Evolutionary conservation across 176 grass and related monocot genomes (phyloP).

Genomic region (Canna indica): DNA sequence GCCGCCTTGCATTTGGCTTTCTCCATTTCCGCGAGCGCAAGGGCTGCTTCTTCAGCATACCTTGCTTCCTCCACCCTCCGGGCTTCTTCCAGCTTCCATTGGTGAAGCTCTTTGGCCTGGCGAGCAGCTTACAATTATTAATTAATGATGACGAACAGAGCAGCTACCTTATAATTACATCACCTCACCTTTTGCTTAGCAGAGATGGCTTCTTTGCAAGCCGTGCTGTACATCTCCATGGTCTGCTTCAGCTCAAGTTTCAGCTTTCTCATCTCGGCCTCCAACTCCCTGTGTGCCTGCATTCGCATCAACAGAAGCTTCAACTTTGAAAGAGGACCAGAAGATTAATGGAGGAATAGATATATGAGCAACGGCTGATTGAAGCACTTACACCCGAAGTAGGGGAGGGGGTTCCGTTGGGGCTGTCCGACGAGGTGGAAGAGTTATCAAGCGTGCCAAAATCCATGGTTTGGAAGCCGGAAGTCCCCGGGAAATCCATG

Average conservation of each 20-base stretch:
- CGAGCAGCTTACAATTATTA: not conserved
- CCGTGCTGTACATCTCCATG: constrained; percentile 93
- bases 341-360: no score
- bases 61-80: constrained; percentile 56
- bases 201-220: constrained; percentile 76
- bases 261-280: constrained; percentile 74
- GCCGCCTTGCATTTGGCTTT: constrained; percentile 67
- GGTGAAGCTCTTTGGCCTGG: constrained; percentile 58
- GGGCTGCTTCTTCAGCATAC: constrained; percentile 56
- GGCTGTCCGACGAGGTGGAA: constrained; percentile 14
- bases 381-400: constrained; percentile 32
- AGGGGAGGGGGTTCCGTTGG: constrained; percentile 36
- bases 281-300: constrained; percentile 44
- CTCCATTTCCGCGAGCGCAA: constrained; percentile 59
- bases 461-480: constrained; percentile 46
- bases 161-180: no score
- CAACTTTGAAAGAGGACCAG: no score
- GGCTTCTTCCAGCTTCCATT: constrained; percentile 60
- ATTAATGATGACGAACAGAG: no score
- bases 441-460: constrained; percentile 35
- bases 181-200: constrained; percentile 50
- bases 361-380: not conserved
- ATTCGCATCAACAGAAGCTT: not conserved
- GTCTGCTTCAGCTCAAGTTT: constrained; percentile 84
- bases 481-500: constrained; percentile 41